Evolutionary conservation across 2,329 filamentous ascomycete species (phyloP), one percentile per base, ranked within the genome.

Genomic region (Aspergillus pseudonomiae): DNA sequence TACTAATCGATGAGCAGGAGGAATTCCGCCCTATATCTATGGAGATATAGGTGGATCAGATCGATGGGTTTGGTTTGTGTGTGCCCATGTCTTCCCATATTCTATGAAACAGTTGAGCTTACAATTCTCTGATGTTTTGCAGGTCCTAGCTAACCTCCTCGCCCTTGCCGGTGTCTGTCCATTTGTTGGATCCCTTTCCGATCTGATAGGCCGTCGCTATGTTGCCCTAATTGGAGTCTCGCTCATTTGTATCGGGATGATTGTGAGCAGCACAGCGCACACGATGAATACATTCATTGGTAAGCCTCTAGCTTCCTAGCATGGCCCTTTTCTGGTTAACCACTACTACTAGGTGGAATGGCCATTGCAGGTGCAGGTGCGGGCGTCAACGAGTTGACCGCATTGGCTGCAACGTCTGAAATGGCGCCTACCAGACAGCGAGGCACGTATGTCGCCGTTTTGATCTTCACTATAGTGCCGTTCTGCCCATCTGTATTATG

Each of bases 331-430:
- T 61, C 19, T 52, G 41, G 58, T 57, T 63, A 46, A 66, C 24
- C 9, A 28, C 10, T 14, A 28, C 10, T 14, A 36, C 12, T 56
- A 86, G 84, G 74, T 56, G 83, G 83, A 48, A 85, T 85, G 83
- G 82, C 83, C 2, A 81, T 91, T 66, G 83, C 88, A 11, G 89
- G 89, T 1, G 79, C 86, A 6, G 89, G 89, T 39, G 88, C 88
- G 12, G 89, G 89, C 16, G 84, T 91, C 64, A 88, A 88, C 67
- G 89, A 91, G 74, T 79, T 91, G 39, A 91, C 88, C 6, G 88
- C 89, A 5, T 79, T 92, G 10, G 88, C 89, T 32, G 89, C 84
- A 39, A 89, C 88, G 1, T 87, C 88, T 2, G 89, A 92, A 72
- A 82, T 91, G 64, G 89, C 88, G 0, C 89, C 89, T 1, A 86